Evolutionary conservation across 495 filamentous ascomycete species (phyloP).

Genomic region (Delitschia confertaspora): DNA sequence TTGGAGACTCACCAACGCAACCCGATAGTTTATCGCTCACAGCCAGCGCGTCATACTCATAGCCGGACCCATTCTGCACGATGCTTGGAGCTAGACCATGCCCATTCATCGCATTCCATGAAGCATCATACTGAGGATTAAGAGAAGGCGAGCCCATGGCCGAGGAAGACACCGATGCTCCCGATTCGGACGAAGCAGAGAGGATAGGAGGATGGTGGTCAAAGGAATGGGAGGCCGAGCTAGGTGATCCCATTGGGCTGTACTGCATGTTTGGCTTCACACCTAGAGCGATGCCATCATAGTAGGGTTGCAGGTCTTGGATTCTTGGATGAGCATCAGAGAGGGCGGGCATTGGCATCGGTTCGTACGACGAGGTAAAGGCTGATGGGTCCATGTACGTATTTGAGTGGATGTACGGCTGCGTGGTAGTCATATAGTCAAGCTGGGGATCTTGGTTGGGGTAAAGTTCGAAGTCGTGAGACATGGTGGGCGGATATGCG

Average conservation of each 20-base stretch:
- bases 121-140: conserved; percentile 48
- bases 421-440: conserved; percentile 20
- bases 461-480: conserved; percentile 29
- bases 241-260: conserved; percentile 29
- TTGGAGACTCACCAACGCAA: conserved; percentile 76
- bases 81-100: conserved; percentile 60
- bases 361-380: conserved; percentile 18
- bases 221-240: conserved; percentile 33
- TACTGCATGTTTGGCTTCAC: conserved; percentile 22
- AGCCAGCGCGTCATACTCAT: conserved; percentile 47
- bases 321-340: conserved; percentile 18
- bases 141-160: conserved; percentile 72
- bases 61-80: conserved; percentile 47
- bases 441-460: conserved; percentile 21
- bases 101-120: conserved; percentile 49
- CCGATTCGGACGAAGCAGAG: conserved; percentile 62
- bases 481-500: conserved; percentile 25
- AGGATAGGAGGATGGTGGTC: conserved; percentile 40
- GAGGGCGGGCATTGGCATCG: conserved; percentile 14
- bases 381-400: conserved; percentile 19
- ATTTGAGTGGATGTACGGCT: conserved; percentile 18
- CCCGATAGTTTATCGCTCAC: conserved; percentile 53
- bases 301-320: conserved; percentile 25
- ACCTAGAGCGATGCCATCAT: conserved; percentile 26
- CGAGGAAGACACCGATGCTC: conserved; percentile 66